Evolutionary conservation across 164 flowering plant genomes (phyloP).

Genomic region (Akebia trifoliata): DNA sequence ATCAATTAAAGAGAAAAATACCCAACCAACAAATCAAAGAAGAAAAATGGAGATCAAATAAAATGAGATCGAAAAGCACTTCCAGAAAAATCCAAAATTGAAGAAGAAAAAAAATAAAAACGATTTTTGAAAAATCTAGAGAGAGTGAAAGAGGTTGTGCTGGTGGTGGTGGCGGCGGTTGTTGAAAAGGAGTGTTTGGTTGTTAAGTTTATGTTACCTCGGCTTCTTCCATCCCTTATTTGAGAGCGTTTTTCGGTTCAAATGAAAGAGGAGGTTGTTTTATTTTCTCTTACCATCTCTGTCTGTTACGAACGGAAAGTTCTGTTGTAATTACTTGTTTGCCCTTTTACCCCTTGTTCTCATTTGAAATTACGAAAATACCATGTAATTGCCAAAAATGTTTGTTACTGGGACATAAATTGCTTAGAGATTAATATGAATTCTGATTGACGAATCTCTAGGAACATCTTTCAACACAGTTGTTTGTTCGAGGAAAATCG

Average conservation of each 20-base stretch:
- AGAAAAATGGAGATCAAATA: not conserved
- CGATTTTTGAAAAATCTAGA: too few species aligned
- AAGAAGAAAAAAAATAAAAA: not conserved
- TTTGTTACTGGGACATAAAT: too few species aligned
- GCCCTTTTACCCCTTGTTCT: slow-evolving; percentile 20
- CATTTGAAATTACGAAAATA: slow-evolving; percentile 12
- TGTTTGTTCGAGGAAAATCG: too few species aligned
- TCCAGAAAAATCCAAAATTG: not conserved
- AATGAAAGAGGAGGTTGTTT: slow-evolving; percentile 4
- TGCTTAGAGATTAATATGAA: too few species aligned
- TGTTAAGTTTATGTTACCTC: slow-evolving; percentile 28
- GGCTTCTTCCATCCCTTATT: slow-evolving; percentile 29
- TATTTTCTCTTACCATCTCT: not conserved
- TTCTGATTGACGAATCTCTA: too few species aligned
- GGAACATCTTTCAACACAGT: too few species aligned
- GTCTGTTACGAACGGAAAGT: slow-evolving; percentile 59
- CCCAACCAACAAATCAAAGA: not conserved
- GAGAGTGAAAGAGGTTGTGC: not conserved
- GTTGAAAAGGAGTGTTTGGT: too few species aligned
- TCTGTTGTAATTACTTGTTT: slow-evolving; percentile 12
- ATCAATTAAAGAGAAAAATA: not conserved
- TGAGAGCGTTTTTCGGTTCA: slow-evolving; percentile 4
- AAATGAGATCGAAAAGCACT: not conserved
- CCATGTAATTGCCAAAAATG: too few species aligned
- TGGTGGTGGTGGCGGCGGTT: slow-evolving; percentile 7